phyloP scores from a whole-genome alignment of 768 basidiomycete genomes.

The Dentipellis sp. region DNA sequence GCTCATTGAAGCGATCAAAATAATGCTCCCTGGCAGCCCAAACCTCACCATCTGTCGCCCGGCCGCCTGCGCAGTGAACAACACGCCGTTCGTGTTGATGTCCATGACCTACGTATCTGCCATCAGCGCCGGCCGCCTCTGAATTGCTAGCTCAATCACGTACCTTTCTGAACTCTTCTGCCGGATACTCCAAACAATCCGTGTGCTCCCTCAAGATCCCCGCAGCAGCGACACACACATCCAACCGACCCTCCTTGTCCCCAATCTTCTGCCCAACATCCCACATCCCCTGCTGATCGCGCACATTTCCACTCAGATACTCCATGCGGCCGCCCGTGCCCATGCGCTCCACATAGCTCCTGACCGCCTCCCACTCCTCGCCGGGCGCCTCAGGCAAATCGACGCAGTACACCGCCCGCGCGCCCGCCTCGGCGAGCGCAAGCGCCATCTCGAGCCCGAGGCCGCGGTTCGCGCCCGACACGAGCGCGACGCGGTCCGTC shows the following conservation, averaged over 20 bases:
- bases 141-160: conserved; percentile 2
- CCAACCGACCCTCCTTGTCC: conserved; percentile 59
- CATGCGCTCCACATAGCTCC: conserved; percentile 36
- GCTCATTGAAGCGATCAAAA: conserved; percentile 35
- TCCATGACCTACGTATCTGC: conserved; percentile 41
- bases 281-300: conserved; percentile 54
- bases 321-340: conserved; percentile 31
- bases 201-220: conserved; percentile 54
- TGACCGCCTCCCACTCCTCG: conserved; percentile 46
- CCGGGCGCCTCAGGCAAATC: conserved; percentile 51
- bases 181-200: conserved; percentile 60
- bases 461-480: conserved; percentile 35
- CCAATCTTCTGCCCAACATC: conserved; percentile 47
- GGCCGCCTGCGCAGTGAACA: conserved; percentile 28
- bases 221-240: conserved; percentile 71
- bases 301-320: conserved; percentile 59
- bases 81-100: conserved; percentile 43
- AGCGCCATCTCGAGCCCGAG: conserved; percentile 82
- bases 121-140: neutral
- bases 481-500: conserved; percentile 40
- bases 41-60: conserved; percentile 27
- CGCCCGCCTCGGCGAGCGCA: conserved; percentile 64
- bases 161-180: conserved; percentile 55
- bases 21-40: conserved; percentile 29
- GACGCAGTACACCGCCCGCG: conserved; percentile 58